These are phyloP conservation scores for Fusarium oligoseptatum DNA, from an alignment of 2,329 filamentous ascomycete species.

Conservation along the genomic window DNA sequence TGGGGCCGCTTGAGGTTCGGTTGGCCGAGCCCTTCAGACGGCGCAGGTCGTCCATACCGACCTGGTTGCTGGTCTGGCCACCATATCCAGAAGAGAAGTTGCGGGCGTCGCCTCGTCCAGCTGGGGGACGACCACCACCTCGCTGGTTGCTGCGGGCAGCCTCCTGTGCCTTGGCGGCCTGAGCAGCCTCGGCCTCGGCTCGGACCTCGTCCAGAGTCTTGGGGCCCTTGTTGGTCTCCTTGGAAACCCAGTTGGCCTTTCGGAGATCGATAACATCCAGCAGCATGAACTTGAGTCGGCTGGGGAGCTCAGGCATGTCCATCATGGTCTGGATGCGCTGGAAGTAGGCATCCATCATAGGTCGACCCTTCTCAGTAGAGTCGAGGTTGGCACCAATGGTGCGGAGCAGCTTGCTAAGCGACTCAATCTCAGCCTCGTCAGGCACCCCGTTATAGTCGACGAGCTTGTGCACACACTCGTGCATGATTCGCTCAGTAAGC, in stretches of 20 bases:
- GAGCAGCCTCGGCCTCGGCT: conserved; percentile 81
- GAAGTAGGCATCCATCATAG: conserved; percentile 96
- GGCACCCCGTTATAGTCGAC: conserved; percentile 94
- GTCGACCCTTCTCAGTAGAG: conserved; percentile 82
- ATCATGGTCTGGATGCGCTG: conserved; percentile 86
- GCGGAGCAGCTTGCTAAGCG: conserved; percentile 89
- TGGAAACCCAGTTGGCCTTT: conserved; percentile 81
- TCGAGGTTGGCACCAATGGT: conserved; percentile 94
- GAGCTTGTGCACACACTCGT: conserved; percentile 97
- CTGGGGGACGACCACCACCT: conserved; percentile 76
- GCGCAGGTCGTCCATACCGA: conserved; percentile 91
- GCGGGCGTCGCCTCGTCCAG: conserved; percentile 89
- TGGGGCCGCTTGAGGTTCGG: conserved; percentile 72
- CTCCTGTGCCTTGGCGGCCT: conserved; percentile 86
- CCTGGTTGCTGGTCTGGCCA: conserved; percentile 83
- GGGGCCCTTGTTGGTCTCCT: conserved; percentile 92
- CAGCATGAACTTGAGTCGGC: conserved; percentile 95
- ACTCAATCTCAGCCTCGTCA: conserved; percentile 97
- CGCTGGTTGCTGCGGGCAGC: conserved; percentile 71
- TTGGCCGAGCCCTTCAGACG: conserved; percentile 77
- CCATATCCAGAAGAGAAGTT: conserved; percentile 82
- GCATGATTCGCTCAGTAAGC: conserved; percentile 99
- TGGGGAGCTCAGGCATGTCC: conserved; percentile 83
- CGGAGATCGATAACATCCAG: conserved; percentile 93
- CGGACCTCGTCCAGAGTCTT: conserved; percentile 97